Evolutionary conservation across 2,329 filamentous ascomycete genomes (phyloP).

Genomic region (Akanthomyces dipterigenus): DNA sequence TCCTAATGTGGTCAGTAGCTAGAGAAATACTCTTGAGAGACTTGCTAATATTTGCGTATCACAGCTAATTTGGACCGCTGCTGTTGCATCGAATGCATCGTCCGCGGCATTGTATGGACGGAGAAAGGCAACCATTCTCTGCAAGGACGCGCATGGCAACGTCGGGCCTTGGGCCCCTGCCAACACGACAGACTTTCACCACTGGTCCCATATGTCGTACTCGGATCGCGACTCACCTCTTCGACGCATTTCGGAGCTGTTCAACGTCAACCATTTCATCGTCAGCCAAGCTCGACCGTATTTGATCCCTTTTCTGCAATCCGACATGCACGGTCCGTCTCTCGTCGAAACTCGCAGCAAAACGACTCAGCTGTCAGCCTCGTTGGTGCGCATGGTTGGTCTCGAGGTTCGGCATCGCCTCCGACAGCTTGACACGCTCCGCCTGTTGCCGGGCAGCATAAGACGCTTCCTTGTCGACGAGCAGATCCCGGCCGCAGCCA

Average conservation of each 20-base stretch:
- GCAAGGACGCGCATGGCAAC: slow-evolving; percentile 67
- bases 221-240: slow-evolving; percentile 59
- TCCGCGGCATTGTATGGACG: slow-evolving; percentile 59
- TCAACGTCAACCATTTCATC: slow-evolving; percentile 94
- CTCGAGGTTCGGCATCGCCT: slow-evolving; percentile 76
- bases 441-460: slow-evolving; percentile 61
- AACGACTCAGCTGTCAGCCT: slow-evolving; percentile 50
- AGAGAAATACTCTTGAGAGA: background rate
- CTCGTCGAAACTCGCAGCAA: slow-evolving; percentile 52
- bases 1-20: slow-evolving; percentile 71
- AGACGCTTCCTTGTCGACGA: slow-evolving; percentile 78
- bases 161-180: slow-evolving; percentile 68
- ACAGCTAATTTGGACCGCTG: slow-evolving; percentile 73
- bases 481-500: slow-evolving; percentile 66
- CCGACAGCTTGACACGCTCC: slow-evolving; percentile 71
- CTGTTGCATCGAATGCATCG: slow-evolving; percentile 66
- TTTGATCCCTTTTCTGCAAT: slow-evolving; percentile 75
- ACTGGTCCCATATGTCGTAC: slow-evolving; percentile 60
- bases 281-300: slow-evolving; percentile 89
- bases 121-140: slow-evolving; percentile 59
- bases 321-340: slow-evolving; percentile 70
- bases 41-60: background rate
- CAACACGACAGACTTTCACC: slow-evolving; percentile 55
- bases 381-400: slow-evolving; percentile 61
- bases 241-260: slow-evolving; percentile 69